Conservation (phyloP, 257 asterid genomes). For the Pogostemon cablin region DNA sequence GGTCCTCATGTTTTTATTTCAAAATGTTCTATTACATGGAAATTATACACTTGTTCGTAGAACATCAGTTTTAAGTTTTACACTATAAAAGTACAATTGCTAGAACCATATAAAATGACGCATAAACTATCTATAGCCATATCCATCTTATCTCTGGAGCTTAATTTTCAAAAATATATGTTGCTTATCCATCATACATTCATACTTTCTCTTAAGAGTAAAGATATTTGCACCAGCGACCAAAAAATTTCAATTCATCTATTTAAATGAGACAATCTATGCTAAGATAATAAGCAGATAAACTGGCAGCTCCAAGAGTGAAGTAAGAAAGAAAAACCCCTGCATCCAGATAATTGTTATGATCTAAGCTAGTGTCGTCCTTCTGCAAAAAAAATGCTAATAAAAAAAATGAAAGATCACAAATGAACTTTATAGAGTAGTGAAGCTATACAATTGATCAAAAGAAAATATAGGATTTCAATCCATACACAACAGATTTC, state of each 20-base stretch:
- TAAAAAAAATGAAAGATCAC: conserved; percentile 3
- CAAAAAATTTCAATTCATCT: neutral
- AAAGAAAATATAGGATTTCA: conserved; percentile 9
- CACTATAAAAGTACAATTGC: too few species aligned
- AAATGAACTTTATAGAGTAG: conserved; percentile 21
- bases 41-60: too few species aligned
- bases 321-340: conserved; percentile 51
- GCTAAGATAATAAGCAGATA: neutral
- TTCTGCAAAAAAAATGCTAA: conserved; percentile 73
- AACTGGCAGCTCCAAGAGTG: neutral
- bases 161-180: neutral
- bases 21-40: too few species aligned
- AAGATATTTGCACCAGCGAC: neutral
- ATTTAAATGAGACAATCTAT: neutral
- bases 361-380: conserved; percentile 78
- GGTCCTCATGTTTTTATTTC: too few species aligned
- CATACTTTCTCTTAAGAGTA: neutral
- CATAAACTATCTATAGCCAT: too few species aligned
- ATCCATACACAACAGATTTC: neutral
- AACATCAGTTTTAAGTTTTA: too few species aligned
- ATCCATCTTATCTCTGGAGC: neutral
- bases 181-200: neutral
- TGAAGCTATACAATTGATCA: neutral
- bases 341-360: conserved; percentile 76
- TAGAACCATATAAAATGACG: too few species aligned